Evolutionary conservation across 352 stramenopile species (phyloP), one percentile per base, ranked within the genome.

Genomic region (Pythium pyrilobum): DNA sequence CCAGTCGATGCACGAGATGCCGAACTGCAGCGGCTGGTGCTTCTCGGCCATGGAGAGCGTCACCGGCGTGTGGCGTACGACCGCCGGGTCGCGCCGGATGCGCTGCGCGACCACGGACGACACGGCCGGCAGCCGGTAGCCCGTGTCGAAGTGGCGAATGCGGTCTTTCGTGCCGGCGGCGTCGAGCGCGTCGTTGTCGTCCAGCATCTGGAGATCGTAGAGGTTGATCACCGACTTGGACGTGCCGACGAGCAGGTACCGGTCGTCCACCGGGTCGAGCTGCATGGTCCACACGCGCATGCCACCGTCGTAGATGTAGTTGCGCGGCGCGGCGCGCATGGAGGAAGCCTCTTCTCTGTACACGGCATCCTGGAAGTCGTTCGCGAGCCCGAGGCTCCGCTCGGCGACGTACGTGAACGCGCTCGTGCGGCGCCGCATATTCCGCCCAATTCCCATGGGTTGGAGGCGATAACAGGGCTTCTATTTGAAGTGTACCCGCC

Each of bases 1-100:
- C 86, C 86, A 96, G 37, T 90, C 75, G n/a, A 96, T 77, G 38
- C 71, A 69, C 18, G 82, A 82, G 28, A 95, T 64, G 34, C 82
- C 82, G n/a, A 76, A 81, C 38, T 77, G 74, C 25, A 82, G 40
- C 4, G 48, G 42, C 8, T 38, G 38, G 11, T 44, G 41, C 11
- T 39, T 15, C 4, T 32, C 23, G 1, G 43, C 5, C 1, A 34
- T 13, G 4, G 31, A 42, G 21, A 40, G 47, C 13, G 33, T 34
- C 12, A n/a, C n/a, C n/a, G 32, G 10, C 47, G 21, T 32, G 10
- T 11, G n/a, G 15, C 3, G 31, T 1, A 20, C 20, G 29, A 31
- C 5, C 13, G n/a, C n/a, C n/a, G 37, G 13, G n/a, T 57, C 43
- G 3, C 33, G 48, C 9, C 27, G 15, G 21, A 43, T 33, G 12